phyloP scores from a whole-genome alignment of 352 stramenopile species.

The Poterioochromonas sp. region DNA sequence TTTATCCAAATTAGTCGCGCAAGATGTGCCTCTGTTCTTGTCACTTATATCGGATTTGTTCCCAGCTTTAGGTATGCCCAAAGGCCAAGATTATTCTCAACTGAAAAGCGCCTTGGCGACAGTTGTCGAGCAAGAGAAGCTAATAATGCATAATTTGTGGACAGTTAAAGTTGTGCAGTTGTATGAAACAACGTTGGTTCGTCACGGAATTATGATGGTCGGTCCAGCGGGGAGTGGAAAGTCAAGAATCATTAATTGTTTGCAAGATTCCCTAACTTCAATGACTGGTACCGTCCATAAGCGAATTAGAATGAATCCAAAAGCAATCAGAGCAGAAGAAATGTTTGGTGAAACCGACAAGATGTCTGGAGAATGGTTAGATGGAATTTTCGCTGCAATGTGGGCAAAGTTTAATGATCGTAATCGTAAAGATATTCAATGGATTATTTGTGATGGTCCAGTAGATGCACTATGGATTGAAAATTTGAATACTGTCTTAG shows the following conservation, averaged over 20 bases:
- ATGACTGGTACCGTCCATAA: constrained; percentile 59
- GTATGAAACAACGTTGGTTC: constrained; percentile 69
- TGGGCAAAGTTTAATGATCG: constrained; percentile 73
- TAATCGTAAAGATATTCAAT: constrained; percentile 57
- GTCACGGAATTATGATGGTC: constrained; percentile 87
- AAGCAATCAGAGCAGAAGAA: constrained; percentile 77
- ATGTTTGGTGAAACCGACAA: constrained; percentile 91
- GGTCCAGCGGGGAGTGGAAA: constrained; percentile 77
- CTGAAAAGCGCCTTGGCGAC: constrained; percentile 58
- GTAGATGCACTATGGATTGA: constrained; percentile 50
- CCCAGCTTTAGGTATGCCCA: constrained; percentile 63
- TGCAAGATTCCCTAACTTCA: constrained; percentile 57
- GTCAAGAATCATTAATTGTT: constrained; percentile 36
- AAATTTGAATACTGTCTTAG: constrained; percentile 61
- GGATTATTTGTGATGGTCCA: constrained; percentile 57
- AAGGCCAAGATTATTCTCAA: constrained; percentile 65
- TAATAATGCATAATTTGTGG: constrained; percentile 69
- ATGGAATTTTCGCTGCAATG: constrained; percentile 63
- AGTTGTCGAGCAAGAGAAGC: constrained; percentile 34
- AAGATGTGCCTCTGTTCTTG: constrained; percentile 79
- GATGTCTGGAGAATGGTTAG: constrained; percentile 83
- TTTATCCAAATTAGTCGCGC: constrained; percentile 73
- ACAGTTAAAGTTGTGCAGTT: constrained; percentile 66
- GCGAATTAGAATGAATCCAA: constrained; percentile 56
- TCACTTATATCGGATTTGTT: constrained; percentile 75